These are phyloP conservation scores for Crepidotus sp. DNA, from an alignment of 1,284 basidiomycete species.

Conservation along the genomic window DNA sequence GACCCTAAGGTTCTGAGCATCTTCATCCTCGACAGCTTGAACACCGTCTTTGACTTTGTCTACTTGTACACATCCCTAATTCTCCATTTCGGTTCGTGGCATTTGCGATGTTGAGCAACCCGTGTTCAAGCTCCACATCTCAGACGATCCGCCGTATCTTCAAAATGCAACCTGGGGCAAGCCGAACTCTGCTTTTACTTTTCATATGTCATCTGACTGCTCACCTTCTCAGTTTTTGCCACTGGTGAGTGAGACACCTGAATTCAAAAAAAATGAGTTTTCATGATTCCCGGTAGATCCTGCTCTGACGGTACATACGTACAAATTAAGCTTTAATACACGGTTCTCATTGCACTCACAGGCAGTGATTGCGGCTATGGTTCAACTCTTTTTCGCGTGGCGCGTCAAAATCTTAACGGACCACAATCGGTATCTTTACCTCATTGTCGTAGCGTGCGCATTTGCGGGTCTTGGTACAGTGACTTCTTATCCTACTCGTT, in stretches of 20 bases:
- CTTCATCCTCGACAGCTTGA: conserved; percentile 28
- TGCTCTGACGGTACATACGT: conserved; percentile 1
- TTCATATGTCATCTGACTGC: not conserved
- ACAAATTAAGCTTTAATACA: not conserved
- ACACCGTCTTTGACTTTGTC: conserved; percentile 23
- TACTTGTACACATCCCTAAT: conserved; percentile 31
- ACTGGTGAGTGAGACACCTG: conserved; percentile 20
- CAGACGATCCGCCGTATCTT: conserved; percentile 22
- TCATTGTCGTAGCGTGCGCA: conserved; percentile 23
- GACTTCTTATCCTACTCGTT: not conserved
- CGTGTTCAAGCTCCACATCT: not conserved
- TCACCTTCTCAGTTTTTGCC: conserved; percentile 20
- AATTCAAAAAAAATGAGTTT: not conserved
- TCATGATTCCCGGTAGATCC: not conserved
- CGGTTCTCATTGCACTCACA: conserved; percentile 9
- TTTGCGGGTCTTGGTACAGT: conserved; percentile 20
- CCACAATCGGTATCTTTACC: conserved; percentile 19
- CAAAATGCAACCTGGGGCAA: conserved; percentile 26
- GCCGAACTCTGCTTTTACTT: conserved; percentile 2
- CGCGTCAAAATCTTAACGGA: conserved; percentile 27
- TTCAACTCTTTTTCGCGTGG: conserved; percentile 34
- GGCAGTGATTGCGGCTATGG: conserved; percentile 27
- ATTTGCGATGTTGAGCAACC: not conserved
- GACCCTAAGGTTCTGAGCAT: conserved; percentile 24
- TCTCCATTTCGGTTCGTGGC: conserved; percentile 26